Conservation (phyloP, 345 rosid species). For the Leavenworthia alabamica region DNA sequence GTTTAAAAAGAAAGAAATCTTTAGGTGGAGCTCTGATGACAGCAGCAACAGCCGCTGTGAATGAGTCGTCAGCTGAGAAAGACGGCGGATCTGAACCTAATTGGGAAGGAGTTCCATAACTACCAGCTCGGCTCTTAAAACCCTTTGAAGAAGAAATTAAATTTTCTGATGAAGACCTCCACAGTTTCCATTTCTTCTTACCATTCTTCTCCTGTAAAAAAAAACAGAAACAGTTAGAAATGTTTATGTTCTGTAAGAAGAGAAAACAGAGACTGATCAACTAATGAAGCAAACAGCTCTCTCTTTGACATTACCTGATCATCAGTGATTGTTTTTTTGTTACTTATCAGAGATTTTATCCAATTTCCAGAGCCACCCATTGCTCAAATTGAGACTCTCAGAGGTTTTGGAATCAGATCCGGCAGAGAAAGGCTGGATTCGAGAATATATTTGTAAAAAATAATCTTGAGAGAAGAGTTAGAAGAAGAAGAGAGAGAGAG, state of each 20-base stretch:
- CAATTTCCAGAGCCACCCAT: constrained; percentile 81
- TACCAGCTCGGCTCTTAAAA: constrained; percentile 34
- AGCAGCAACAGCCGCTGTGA: constrained; percentile 67
- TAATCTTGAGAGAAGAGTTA: neutral
- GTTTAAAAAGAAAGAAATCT: constrained; percentile 58
- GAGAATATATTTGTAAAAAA: neutral
- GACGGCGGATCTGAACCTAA: constrained; percentile 48
- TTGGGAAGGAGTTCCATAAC: constrained; percentile 40
- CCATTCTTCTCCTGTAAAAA: constrained; percentile 40
- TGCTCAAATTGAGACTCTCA: constrained; percentile 9
- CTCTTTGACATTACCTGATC: constrained; percentile 38
- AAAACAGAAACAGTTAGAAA: neutral
- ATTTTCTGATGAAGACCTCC: constrained; percentile 88
- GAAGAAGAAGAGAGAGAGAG: neutral
- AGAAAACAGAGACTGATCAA: neutral
- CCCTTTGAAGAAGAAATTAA: constrained; percentile 40
- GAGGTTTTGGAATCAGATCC: constrained; percentile 28
- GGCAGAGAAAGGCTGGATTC: neutral
- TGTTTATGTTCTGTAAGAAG: neutral
- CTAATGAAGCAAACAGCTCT: neutral
- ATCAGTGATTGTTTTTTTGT: constrained; percentile 35
- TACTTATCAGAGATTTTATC: constrained; percentile 55
- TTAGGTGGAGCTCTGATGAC: constrained; percentile 67
- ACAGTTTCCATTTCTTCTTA: constrained; percentile 81
- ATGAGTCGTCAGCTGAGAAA: constrained; percentile 36